A percentile compares a stretch with the other conserved stretches of the same genome.
These are phyloP conservation scores for Anisodus acutangulus DNA, from an alignment of 257 asterid genomes.

Conservation along the genomic window DNA sequence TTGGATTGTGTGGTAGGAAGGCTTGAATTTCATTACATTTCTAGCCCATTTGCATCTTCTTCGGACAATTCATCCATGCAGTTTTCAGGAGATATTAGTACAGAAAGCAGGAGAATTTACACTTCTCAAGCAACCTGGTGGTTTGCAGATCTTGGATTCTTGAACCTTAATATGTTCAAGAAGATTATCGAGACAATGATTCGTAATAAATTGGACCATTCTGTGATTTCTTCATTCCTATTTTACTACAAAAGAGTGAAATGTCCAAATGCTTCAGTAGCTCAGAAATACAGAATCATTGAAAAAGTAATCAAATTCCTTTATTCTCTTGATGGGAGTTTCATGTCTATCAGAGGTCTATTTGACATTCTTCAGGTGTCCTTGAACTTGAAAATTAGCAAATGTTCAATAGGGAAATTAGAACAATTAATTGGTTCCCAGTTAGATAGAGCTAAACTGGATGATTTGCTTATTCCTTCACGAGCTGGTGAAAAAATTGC, in stretches of 20 bases:
- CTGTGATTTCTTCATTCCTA: conserved; percentile 50
- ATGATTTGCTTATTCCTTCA: conserved; percentile 59
- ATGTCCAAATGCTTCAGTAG: conserved; percentile 25
- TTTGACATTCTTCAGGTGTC: conserved; percentile 48
- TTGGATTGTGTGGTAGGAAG: conserved; percentile 47
- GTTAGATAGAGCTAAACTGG: conserved; percentile 62
- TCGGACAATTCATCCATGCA: conserved; percentile 38
- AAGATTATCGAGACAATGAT: conserved; percentile 45
- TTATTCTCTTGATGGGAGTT: conserved; percentile 39
- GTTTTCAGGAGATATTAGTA: conserved; percentile 49
- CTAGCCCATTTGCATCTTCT: conserved; percentile 47
- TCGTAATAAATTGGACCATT: conserved; percentile 41
- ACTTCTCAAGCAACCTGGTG: conserved; percentile 42
- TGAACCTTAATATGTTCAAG: conserved; percentile 45
- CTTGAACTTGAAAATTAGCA: conserved; percentile 35
- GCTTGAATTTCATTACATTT: conserved; percentile 32
- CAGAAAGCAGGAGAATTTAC: conserved; percentile 42
- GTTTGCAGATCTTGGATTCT: conserved; percentile 54
- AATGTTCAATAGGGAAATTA: conserved; percentile 36
- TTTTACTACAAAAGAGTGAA: conserved; percentile 46
- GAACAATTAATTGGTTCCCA: conserved; percentile 55
- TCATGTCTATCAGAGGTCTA: conserved; percentile 46
- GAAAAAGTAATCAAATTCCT: conserved; percentile 44
- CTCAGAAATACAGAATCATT: conserved; percentile 39
- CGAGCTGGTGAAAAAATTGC: conserved; percentile 39